Evolutionary conservation across 371 early-diverging fungal genomes (phyloP), one percentile per base, ranked within the genome.

Genomic region (Mucor velutinosus): DNA sequence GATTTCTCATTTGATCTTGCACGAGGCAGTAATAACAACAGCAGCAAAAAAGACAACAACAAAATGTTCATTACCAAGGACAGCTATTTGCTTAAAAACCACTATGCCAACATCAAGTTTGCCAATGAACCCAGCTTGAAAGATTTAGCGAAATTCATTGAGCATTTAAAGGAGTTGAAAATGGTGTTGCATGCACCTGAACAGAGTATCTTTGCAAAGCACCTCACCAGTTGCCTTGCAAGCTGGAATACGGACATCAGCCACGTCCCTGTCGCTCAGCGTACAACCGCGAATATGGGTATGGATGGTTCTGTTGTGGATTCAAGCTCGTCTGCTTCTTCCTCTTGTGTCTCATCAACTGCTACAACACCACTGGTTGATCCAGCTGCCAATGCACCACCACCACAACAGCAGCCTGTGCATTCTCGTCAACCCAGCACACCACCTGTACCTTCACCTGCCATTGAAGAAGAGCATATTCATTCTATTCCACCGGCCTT

Each of bases 201-300:
- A 43, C 73, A 82, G 12, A 85, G 85, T 21, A 78, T 82, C 17
- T 88, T 90, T 76, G 88, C 87, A 4, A 81, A 84, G 39, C 87
- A 84, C 60, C 74, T 90, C 17, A 83, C 84, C 0, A 80, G 83
- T 30, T 87, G 85, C 51, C 69, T 90, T 39, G 86, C 83, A 11
- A 77, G 80, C 8, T 88, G 87, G 87, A 84, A 87, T 64, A 78
- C 83, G 21, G 83, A 81, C 62, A 82, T 88, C 30, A 78, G 82
- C 10, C 84, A 86, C 71, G 79, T 80, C 6, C 77, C 87, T 0
- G 82, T 86, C 0, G 33, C 66, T 10, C 32, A 35, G 3, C 19
- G 32, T 23, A 47, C 21, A 15, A 33, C 15, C n/a, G 3, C 2
- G 12, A 0, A 4, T 41, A 11, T 4, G 11, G 41, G 17, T 41